These are phyloP conservation scores for Parathielavia hyrcaniae DNA, from an alignment of 495 filamentous ascomycete genomes.

Conservation along the genomic window DNA sequence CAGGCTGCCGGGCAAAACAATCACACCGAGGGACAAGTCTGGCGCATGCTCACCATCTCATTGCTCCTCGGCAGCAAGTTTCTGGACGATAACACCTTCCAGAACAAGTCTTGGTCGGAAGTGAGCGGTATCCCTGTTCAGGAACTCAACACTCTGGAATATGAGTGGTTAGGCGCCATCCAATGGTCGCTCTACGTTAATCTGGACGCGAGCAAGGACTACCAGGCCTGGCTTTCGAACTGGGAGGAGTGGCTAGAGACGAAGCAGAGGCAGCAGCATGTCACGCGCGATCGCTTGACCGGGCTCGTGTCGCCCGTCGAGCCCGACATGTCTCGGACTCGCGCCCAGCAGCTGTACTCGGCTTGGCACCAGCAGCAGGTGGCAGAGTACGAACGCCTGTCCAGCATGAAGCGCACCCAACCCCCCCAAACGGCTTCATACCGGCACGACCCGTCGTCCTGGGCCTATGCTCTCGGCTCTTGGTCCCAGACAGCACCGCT, in stretches of 20 bases:
- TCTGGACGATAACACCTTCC: constrained; percentile 97
- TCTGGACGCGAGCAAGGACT: constrained; percentile 73
- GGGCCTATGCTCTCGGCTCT: constrained; percentile 23
- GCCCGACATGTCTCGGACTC: constrained; percentile 47
- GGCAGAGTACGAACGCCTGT: constrained; percentile 45
- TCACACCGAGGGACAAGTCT: constrained; percentile 66
- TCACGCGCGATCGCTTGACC: constrained; percentile 45
- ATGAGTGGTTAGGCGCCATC: constrained; percentile 83
- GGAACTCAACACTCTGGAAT: constrained; percentile 85
- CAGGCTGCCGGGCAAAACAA: constrained; percentile 51
- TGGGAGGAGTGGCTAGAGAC: constrained; percentile 75
- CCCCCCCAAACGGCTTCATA: constrained; percentile 41
- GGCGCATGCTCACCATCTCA: constrained; percentile 83
- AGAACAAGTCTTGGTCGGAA: constrained; percentile 98
- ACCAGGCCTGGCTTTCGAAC: constrained; percentile 70
- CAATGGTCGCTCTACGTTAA: constrained; percentile 85
- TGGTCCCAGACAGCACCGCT: constrained; percentile 40
- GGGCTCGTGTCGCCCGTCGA: constrained; percentile 62
- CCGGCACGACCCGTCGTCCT: constrained; percentile 46
- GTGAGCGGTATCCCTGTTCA: constrained; percentile 85
- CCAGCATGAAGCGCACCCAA: constrained; percentile 40
- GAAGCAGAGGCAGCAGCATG: constrained; percentile 51
- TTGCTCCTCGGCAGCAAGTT: constrained; percentile 96
- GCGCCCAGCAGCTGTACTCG: constrained; percentile 38
- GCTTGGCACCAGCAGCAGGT: constrained; percentile 49